Base-by-base conservation (phyloP, 441 rosid species). In the Manihot esculenta region DNA sequence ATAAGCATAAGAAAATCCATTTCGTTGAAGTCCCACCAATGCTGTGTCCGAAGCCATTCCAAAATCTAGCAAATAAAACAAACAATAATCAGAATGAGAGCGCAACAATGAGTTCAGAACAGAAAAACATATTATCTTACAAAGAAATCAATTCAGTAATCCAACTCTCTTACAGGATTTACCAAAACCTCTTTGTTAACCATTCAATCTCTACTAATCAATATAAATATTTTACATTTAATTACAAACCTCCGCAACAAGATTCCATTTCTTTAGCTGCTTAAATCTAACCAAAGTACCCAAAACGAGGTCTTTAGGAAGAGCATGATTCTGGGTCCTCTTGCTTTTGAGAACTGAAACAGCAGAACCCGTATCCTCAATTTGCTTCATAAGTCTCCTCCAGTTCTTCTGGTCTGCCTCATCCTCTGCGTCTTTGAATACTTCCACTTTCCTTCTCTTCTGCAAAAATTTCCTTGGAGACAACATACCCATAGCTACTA, bases 21-120 rank as follows among this genome's bases (percentile, higher is more conserved):
- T 85, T 92, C 97, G 54, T 83, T 84, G 79, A 92, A 89, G 78
- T 87, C 84, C 98, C 99, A 92, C 97, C 98, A 92, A 50, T 76
- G 82, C 57, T 94, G 92, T 70, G 76, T 82, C 76, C 86, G 84
- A 71, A 94, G 90, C 99, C 98, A 94, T 79, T 94, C 98, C 69
- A 94, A 85, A 80, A 94, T 85, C 98, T 94, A 81, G 67, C 72
- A 50, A 64, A 77, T 61, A 67, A 77, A 62, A 30, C 60, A 49
- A 38, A 65, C n/a, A 14, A 71, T n/a, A 17, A 53, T 71, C 47
- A 49, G 13, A 66, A 33, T 45, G 21, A 71, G 58, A 44, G 41
- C 49, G 17, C 13, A 23, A 44, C 13, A n/a, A n/a, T n/a, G 27
- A 35, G 2, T 13, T 50, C 20, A 27, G 17, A 65, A 63, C 38